Conservation (phyloP, 1,284 basidiomycete species). For the Baeospora myosura region DNA sequence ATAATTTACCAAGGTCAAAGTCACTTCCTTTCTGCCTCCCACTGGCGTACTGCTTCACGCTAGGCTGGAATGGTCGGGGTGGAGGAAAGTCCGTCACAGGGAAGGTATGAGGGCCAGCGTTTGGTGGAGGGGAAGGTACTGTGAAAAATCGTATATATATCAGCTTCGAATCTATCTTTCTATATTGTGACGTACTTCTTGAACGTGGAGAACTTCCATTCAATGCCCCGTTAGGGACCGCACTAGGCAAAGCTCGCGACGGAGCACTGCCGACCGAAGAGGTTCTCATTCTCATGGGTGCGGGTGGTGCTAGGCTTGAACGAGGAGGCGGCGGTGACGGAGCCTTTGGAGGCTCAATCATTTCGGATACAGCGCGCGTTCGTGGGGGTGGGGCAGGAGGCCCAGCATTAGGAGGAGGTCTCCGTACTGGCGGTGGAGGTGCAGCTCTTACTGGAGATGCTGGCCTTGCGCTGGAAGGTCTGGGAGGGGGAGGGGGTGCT, state of each 20-base stretch:
- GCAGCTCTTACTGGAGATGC: conserved; percentile 24
- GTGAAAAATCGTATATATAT: conserved; percentile 14
- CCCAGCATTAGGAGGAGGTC: conserved; percentile 17
- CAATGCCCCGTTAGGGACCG: conserved; percentile 22
- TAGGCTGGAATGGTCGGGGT: conserved; percentile 54
- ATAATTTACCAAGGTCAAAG: conserved; percentile 54
- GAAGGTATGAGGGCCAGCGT: conserved; percentile 60
- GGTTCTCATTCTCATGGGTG: conserved; percentile 14
- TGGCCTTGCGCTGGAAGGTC: conserved; percentile 21
- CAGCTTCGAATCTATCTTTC: no score
- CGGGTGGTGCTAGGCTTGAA: conserved; percentile 14
- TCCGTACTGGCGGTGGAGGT: conserved; percentile 36
- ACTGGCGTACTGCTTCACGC: conserved; percentile 49
- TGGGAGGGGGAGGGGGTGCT: conserved; percentile 31
- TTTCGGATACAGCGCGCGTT: conserved; percentile 25
- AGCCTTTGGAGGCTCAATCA: conserved; percentile 17
- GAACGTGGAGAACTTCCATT: conserved; percentile 31
- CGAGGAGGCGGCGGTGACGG: conserved; percentile 15
- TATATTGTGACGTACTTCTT: conserved; percentile 41
- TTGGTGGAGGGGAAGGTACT: conserved; percentile 74
- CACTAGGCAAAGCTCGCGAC: conserved; percentile 19
- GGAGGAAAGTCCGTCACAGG: conserved; percentile 68
- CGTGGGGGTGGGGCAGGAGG: conserved; percentile 24
- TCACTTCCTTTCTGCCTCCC: conserved; percentile 59
- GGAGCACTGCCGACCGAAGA: conserved; percentile 16